Base-by-base conservation (phyloP, 495 filamentous ascomycete genomes). In the Symbiotaphrina buchneri region DNA sequence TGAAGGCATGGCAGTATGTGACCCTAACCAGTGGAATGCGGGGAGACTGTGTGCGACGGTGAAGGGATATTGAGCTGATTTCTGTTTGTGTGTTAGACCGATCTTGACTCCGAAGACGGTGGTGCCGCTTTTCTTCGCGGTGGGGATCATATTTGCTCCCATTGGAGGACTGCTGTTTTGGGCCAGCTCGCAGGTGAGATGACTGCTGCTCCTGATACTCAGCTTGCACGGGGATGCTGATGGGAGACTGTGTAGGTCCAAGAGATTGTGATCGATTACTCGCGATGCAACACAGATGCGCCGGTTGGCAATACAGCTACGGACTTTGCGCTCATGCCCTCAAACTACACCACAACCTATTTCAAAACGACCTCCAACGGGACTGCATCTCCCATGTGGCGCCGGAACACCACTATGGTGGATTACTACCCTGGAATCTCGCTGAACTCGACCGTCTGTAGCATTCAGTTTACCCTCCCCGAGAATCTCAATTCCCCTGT, bases 91-190 rank as follows among this genome's bases (percentile, higher is more conserved):
- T 30, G 14, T 20, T 40, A 82, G 76, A 55, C 82, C 83, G 6
- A 93, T 93, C 47, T 62, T 93, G 23, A 93, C 83, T 3, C 83
- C 83, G 0, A 90, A 84, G 48, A 92, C 79, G 28, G 83, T 91
- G 17, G 60, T 93, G 8, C 83, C 83, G 27, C 62, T 93, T 32
- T 90, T 93, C 53, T 85, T 91, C 47, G 62, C 67, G 21, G 61
- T 91, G 32, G 82, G 83, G 24, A 57, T 87, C 31, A 72, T 93
- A 42, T 85, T 90, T 48, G 81, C 78, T 10, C 77, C 83, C 3
- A 75, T 93, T 22, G 83, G 83, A 20, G 83, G 81, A 28, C 55
- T 84, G 26, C 51, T 93, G 15, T 50, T 91, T 36, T 93, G 73
- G 59, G 80, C 83, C 6, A 87, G 75, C 47, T 60, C 74, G 18